Percentiles rank a stretch among this genome's conserved stretches.
phyloP scores from a whole-genome alignment of 179 eudicot species.

The Nepenthes alata region DNA sequence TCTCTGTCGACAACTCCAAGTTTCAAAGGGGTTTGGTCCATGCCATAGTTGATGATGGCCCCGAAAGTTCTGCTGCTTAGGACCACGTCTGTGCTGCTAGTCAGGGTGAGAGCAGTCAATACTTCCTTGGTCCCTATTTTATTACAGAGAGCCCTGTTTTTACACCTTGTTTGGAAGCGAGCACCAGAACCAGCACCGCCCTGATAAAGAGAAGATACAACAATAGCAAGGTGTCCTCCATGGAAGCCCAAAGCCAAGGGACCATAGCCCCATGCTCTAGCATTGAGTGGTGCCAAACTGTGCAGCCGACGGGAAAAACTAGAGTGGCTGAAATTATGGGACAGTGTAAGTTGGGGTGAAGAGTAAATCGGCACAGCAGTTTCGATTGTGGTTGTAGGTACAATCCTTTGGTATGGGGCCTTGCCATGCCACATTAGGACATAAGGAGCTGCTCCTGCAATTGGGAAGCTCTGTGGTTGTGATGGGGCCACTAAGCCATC shows the following conservation, averaged over 20 bases:
- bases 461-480: no score
- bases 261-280: constrained; percentile 84
- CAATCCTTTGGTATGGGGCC: no score
- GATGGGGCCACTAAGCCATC: no score
- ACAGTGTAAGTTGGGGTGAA: no score
- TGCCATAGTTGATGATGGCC: constrained; percentile 62
- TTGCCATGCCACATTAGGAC: no score
- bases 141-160: constrained; percentile 30
- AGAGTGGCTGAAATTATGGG: no score
- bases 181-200: constrained; percentile 71
- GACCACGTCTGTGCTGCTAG: constrained; percentile 50
- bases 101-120: constrained; percentile 41
- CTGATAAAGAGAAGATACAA: constrained; percentile 36
- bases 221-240: constrained; percentile 56
- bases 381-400: no score
- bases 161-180: constrained; percentile 74
- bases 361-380: no score
- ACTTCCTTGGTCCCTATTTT: constrained; percentile 40
- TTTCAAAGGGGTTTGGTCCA: constrained; percentile 25
- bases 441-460: no score
- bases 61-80: constrained; percentile 55
- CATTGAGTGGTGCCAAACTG: no score
- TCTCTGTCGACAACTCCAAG: constrained; percentile 55
- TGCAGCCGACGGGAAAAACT: no score
- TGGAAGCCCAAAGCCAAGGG: constrained; percentile 38